Evolutionary conservation across 2,329 filamentous ascomycete genomes (phyloP), one percentile per base, ranked within the genome.

Genomic region (Aspergillus versicolor): DNA sequence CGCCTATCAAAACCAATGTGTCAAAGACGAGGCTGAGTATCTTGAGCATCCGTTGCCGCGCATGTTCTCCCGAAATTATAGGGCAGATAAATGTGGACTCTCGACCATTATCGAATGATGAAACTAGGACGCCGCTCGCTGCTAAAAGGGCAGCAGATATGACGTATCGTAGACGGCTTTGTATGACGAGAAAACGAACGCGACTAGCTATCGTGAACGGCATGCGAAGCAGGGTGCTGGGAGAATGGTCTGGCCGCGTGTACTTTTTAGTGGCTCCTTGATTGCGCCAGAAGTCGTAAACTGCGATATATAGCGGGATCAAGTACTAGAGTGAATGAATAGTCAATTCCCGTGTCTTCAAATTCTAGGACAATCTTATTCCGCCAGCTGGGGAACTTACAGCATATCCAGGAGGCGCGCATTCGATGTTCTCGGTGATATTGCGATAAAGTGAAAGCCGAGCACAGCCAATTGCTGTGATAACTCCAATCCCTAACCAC

Each of bases 31-130:
- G 61, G 22, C 70, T 74, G 24, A 75, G 32, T 30, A 73, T 53
- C 60, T 77, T 76, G 48, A 80, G 60, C 3, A 65, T 59, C 6
- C 72, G 75, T 7, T 80, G 63, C 9, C 66, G 63, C 50, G 66
- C 61, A 30, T 66, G 64, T 38, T 74, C 69, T 17, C 67, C 61
- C 30, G 73, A 70, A 2, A 70, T 64, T 11, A 74, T 66, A 2
- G 80, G 75, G 62, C 81, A 84, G 21, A 83, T 80, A 56, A 79
- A 80, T 3, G 79, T 81, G 15, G 79, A 81, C 41, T 67, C 63
- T 15, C 71, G 74, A 44, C 70, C 73, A 40, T 65, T 58, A 7
- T 71, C 66, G 15, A 77, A 67, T 2, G 68, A 67, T 13, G 73
- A 63, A 5, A 71, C 69, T 32, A 76, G 53, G 41, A 75, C 65